These are phyloP conservation scores for Coccomyxa sp. DNA, from an alignment of 139 green algal genomes.

Conservation along the genomic window DNA sequence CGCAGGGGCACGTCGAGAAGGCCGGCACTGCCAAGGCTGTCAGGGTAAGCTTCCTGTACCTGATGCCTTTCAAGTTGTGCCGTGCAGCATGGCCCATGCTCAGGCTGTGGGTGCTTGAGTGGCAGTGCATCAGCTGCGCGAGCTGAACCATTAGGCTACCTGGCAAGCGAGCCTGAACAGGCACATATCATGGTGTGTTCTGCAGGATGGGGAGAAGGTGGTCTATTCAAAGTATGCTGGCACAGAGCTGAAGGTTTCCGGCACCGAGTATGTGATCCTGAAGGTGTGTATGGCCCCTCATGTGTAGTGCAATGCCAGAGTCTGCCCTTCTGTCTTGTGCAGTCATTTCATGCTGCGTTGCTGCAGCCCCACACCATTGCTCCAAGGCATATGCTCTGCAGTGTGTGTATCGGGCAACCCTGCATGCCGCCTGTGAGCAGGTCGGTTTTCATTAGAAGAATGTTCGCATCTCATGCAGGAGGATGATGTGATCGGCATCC, in stretches of 20 bases:
- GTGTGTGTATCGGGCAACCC: too few relatives aligned
- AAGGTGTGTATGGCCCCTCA: conserved; percentile 59
- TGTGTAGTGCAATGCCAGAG: background rate
- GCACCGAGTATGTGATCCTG: conserved; percentile 76
- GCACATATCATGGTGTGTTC: background rate
- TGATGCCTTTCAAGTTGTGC: background rate
- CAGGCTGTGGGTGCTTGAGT: too few relatives aligned
- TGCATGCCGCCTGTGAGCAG: too few relatives aligned
- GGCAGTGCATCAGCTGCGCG: too few relatives aligned
- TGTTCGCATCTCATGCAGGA: conserved; percentile 42
- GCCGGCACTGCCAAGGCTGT: conserved; percentile 39
- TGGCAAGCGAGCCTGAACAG: background rate
- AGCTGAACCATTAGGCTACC: too few relatives aligned
- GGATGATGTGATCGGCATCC: conserved; percentile 61
- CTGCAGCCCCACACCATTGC: too few relatives aligned
- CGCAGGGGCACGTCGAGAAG: conserved; percentile 52
- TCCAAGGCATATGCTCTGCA: too few relatives aligned
- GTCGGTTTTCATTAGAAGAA: too few relatives aligned
- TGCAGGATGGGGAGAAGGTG: conserved; percentile 78
- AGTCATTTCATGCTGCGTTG: too few relatives aligned
- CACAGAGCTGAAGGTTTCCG: conserved; percentile 83
- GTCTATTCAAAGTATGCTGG: conserved; percentile 96
- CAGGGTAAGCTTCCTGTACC: conserved; percentile 22
- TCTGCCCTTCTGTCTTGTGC: too few relatives aligned
- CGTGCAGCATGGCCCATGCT: background rate